Conservation (phyloP, 1,139 yeast genomes). For the Debaryomyces nepalensis region DNA sequence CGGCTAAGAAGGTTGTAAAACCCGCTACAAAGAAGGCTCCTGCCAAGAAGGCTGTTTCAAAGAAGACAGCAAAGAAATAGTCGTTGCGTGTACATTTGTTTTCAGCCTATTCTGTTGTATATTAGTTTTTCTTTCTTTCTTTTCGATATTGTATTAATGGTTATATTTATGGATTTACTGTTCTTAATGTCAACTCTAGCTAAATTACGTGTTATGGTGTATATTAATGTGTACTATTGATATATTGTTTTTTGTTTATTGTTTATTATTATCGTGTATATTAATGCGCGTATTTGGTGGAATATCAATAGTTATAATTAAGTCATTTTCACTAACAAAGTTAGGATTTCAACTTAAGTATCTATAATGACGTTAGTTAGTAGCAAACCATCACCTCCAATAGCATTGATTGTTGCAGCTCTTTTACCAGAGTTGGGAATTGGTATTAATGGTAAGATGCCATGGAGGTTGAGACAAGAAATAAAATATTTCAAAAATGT, state of each 20-base stretch:
- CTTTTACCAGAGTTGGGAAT: slow-evolving; percentile 80
- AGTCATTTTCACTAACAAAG: not conserved
- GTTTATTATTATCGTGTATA: not conserved
- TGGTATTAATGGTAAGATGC: slow-evolving; percentile 79
- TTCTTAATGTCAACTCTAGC: not conserved
- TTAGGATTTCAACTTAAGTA: not conserved
- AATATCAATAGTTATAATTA: not conserved
- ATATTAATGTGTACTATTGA: slow-evolving; percentile 11
- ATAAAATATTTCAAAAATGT: slow-evolving; percentile 82
- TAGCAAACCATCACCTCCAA: slow-evolving; percentile 27
- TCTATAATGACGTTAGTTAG: not conserved
- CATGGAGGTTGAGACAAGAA: slow-evolving; percentile 87
- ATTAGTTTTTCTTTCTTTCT: slow-evolving; percentile 9
- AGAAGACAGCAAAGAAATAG: slow-evolving; percentile 23
- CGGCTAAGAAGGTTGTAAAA: slow-evolving; percentile 14
- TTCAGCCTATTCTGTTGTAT: slow-evolving; percentile 9
- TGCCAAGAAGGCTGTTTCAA: slow-evolving; percentile 28
- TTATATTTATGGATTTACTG: slow-evolving; percentile 5
- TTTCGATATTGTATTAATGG: slow-evolving; percentile 10
- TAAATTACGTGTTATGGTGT: slow-evolving; percentile 7
- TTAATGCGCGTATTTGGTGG: slow-evolving; percentile 3
- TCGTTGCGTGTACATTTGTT: not conserved
- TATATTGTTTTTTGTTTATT: slow-evolving; percentile 8
- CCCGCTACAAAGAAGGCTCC: slow-evolving; percentile 22
- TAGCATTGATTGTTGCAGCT: slow-evolving; percentile 82